phyloP scores from a whole-genome alignment of 176 grass and related monocot species.

The barley (Hordeum vulgare) region DNA sequence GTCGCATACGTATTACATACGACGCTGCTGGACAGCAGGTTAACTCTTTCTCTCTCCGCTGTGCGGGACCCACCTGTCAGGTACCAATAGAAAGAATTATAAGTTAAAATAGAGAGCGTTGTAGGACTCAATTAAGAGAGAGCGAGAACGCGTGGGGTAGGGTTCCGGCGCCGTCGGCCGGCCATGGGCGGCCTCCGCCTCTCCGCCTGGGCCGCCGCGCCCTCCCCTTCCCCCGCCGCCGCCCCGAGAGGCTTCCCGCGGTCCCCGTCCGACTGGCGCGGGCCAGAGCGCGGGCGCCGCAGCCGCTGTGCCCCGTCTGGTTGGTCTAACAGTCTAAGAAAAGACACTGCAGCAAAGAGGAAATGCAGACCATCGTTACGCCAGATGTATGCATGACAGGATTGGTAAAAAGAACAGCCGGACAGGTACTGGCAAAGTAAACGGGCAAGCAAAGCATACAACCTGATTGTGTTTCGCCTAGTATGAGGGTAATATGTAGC shows the following conservation, averaged over 20 bases:
- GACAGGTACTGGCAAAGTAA: not conserved
- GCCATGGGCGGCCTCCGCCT: conserved; percentile 42
- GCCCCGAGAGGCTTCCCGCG: not conserved
- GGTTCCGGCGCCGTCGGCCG: not conserved
- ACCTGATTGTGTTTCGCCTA: not conserved
- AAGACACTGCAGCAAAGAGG: not conserved
- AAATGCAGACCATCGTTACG: not conserved
- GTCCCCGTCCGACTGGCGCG: not conserved
- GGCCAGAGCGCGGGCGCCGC: not conserved
- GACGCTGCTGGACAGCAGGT: too few relatives aligned
- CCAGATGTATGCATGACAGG: not conserved
- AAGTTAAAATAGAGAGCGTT: too few relatives aligned
- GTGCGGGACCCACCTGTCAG: too few relatives aligned
- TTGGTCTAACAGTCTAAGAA: too few relatives aligned
- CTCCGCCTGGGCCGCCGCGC: not conserved
- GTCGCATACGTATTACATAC: too few relatives aligned
- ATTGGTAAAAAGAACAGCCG: not conserved
- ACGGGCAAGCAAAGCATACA: too few relatives aligned
- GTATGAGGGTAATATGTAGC: too few relatives aligned
- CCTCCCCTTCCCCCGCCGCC: not conserved
- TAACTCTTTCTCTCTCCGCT: too few relatives aligned
- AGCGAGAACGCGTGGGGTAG: not conserved
- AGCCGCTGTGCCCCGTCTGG: conserved; percentile 10
- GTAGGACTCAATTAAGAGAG: too few relatives aligned
- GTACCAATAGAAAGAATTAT: too few relatives aligned